Evolutionary conservation across 352 stramenopile species (phyloP), one percentile per base, ranked within the genome.

Genomic region (Phytophthora idaei): DNA sequence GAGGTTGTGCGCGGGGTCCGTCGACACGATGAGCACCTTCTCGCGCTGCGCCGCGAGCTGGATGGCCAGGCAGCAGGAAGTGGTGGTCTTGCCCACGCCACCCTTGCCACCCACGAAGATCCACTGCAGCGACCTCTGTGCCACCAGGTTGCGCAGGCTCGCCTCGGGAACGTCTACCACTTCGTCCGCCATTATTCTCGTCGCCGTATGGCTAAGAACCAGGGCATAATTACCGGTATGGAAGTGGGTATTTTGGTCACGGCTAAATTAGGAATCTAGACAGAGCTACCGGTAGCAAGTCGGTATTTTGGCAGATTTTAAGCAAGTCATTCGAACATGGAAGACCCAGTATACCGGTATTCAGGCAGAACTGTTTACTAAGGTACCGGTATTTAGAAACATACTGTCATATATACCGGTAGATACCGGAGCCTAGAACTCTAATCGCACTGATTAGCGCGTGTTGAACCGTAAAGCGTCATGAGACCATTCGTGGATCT

Each of bases 1-100:
- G 53, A 99, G 85, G 83, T 99, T 99, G 85, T 99, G 98, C n/a
- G 98, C 98, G 0, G 98, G 98, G 77, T 99, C 98, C 21, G 98
- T 99, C n/a, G 95, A 99, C 45, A 99, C 95, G 64, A 99, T 97
- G 47, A 99, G 84, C 55, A 99, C 97, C 74, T 98, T 98, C 64
- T 97, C 89, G 45, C 93, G 80, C 68, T 92, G 87, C 58, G 91
- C 87, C n/a, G 93, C 76, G 53, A 98, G 80, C 34, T 94, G 91
- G 59, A 98, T 95, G 27, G 88, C 96, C 42, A 99, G 86, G 70
- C 95, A 99, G 79, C 97, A 99, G 52, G 93, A 98, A n/a, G 97
- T 99, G 11, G 98, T 99, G 32, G 95, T 98, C 78, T 98, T 98
- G 39, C 95, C 95, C 57, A 98, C 95, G 47, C 95, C 95, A 29